Evolutionary conservation across 1,139 yeast species (phyloP).

Genomic region (Protomyces gravidus): DNA sequence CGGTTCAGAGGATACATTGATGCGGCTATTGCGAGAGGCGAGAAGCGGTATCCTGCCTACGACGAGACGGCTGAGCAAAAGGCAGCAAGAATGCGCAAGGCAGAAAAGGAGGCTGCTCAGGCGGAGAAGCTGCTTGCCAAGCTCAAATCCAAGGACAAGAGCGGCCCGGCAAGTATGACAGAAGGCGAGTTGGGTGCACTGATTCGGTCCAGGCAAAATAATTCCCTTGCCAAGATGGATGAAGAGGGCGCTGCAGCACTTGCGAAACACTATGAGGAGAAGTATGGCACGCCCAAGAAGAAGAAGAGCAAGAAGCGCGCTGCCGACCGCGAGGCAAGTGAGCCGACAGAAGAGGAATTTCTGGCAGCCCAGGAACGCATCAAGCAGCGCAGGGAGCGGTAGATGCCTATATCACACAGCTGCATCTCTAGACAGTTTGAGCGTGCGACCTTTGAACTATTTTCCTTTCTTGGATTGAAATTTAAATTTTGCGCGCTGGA

Average conservation of each 20-base stretch:
- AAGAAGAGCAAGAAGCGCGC: conserved; percentile 19
- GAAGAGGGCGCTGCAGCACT: conserved; percentile 18
- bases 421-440: background rate
- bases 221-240: conserved; percentile 16
- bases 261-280: conserved; percentile 24
- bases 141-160: conserved; percentile 43
- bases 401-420: background rate
- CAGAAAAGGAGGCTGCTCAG: conserved; percentile 61
- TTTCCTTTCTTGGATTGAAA: background rate
- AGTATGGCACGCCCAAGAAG: conserved; percentile 20
- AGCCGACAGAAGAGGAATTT: conserved; percentile 31
- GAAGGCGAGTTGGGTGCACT: conserved; percentile 42
- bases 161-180: conserved; percentile 40
- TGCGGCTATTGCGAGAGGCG: conserved; percentile 44
- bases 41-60: conserved; percentile 48
- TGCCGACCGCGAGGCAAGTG: conserved; percentile 26
- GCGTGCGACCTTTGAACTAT: background rate
- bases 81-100: conserved; percentile 48
- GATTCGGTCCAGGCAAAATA: conserved; percentile 18
- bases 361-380: conserved; percentile 28
- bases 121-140: conserved; percentile 59
- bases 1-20: conserved; percentile 56
- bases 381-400: conserved; percentile 20
- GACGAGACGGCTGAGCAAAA: conserved; percentile 41
- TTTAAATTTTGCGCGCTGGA: too few species aligned